Percentiles rank a stretch among this genome's conserved stretches.
phyloP scores from a whole-genome alignment of 768 basidiomycete species.

The Tulasnella sp. region DNA sequence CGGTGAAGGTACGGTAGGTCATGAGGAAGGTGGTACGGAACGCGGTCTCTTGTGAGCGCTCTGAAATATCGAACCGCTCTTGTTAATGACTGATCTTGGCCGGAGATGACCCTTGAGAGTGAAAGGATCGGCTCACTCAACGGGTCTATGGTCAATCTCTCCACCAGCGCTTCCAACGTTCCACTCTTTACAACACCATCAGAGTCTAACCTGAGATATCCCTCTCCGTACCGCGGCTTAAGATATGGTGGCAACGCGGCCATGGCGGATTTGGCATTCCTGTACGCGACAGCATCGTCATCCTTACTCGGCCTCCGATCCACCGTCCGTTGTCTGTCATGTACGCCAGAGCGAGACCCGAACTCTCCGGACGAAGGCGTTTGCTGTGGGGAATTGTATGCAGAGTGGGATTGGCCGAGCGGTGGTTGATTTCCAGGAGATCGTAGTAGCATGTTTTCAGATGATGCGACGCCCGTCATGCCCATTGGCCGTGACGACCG shows the following conservation, averaged over 20 bases:
- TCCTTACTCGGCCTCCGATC: slow-evolving; percentile 24
- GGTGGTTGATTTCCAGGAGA: too few species aligned
- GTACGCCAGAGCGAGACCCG: not conserved
- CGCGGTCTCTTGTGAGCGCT: slow-evolving; percentile 19
- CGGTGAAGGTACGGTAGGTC: slow-evolving; percentile 73
- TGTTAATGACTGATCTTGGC: slow-evolving; percentile 27
- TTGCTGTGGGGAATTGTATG: not conserved
- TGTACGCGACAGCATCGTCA: slow-evolving; percentile 33
- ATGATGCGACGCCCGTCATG: not conserved
- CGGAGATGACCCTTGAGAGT: not conserved
- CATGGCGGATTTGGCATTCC: slow-evolving; percentile 29
- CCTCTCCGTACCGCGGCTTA: slow-evolving; percentile 40
- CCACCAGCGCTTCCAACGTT: slow-evolving; percentile 59
- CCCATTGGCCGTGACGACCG: not conserved
- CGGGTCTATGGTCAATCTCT: slow-evolving; percentile 51
- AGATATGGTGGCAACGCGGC: slow-evolving; percentile 47
- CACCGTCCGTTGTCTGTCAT: too few species aligned
- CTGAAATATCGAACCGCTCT: slow-evolving; percentile 1
- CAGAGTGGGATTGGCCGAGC: too few species aligned
- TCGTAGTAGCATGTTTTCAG: too few species aligned
- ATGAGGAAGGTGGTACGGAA: slow-evolving; percentile 62
- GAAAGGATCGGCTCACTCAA: slow-evolving; percentile 41
- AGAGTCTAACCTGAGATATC: slow-evolving; percentile 51
- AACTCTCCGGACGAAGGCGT: not conserved
- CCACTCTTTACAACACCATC: slow-evolving; percentile 60